A percentile compares a stretch with the other conserved stretches of the same genome.
Conservation (phyloP, 768 basidiomycete genomes). For the Favolaschia claudopus region DNA sequence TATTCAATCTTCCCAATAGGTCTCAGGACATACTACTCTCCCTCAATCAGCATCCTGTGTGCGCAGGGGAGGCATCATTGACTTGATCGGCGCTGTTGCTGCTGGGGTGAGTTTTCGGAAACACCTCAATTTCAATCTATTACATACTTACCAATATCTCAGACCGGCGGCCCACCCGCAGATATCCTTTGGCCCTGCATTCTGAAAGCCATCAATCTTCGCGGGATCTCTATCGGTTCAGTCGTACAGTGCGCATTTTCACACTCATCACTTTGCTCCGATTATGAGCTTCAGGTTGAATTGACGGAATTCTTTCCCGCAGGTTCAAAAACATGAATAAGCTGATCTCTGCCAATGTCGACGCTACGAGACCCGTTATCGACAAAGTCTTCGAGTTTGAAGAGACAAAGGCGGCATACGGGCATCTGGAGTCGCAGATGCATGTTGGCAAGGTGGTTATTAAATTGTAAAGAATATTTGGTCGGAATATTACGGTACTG, state of each 20-base stretch:
- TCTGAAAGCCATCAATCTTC: constrained; percentile 43
- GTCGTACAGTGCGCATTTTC: constrained; percentile 46
- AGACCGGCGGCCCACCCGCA: constrained; percentile 27
- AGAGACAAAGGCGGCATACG: constrained; percentile 51
- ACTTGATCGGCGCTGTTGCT: constrained; percentile 45
- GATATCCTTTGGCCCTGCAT: constrained; percentile 39
- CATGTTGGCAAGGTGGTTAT: constrained; percentile 63
- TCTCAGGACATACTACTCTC: constrained; percentile 51
- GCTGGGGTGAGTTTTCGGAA: constrained; percentile 29
- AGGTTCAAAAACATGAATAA: constrained; percentile 57
- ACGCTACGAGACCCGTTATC: constrained; percentile 50
- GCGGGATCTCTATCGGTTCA: constrained; percentile 55
- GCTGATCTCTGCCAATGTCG: constrained; percentile 44
- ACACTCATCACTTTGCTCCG: not conserved
- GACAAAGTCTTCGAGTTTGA: constrained; percentile 61
- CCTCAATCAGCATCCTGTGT: constrained; percentile 36
- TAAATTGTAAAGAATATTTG: not conserved
- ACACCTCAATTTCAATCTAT: not conserved
- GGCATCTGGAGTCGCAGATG: constrained; percentile 52
- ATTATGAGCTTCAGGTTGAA: not conserved
- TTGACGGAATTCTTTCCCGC: too few relatives aligned
- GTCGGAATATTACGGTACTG: not conserved
- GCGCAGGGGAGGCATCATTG: constrained; percentile 39
- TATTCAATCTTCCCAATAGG: constrained; percentile 39
- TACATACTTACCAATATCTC: not conserved